Percentiles rank a stretch among this genome's conserved stretches.
phyloP scores from a whole-genome alignment of 352 stramenopile genomes.

The Phytophthora lateralis region DNA sequence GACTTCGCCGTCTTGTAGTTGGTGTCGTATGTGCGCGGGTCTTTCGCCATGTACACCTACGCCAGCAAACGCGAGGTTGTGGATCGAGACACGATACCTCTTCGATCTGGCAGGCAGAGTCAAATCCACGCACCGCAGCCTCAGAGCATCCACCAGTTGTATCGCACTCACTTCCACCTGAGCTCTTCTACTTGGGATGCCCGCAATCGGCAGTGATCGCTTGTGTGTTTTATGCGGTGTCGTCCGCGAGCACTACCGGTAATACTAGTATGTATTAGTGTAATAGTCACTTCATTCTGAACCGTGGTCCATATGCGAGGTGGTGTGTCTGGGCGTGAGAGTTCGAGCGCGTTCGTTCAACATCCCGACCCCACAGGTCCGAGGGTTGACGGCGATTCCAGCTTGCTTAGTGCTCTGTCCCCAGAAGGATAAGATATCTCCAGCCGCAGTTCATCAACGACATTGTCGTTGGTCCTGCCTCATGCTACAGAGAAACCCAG shows the following conservation, averaged over 20 bases:
- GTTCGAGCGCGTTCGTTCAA: constrained; percentile 6
- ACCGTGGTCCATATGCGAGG: constrained; percentile 2
- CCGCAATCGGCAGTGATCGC: constrained; percentile 9
- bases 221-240: neutral
- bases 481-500: constrained; percentile 10
- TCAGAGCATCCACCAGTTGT: constrained; percentile 11
- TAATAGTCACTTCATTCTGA: constrained; percentile 9
- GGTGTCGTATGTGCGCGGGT: too few species aligned
- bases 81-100: constrained; percentile 2
- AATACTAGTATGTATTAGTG: too few species aligned
- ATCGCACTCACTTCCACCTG: constrained; percentile 2
- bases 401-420: neutral
- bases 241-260: too few species aligned
- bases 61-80: constrained; percentile 6
- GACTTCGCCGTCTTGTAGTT: neutral
- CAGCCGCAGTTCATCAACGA: neutral
- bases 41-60: neutral
- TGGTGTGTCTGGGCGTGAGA: constrained; percentile 1
- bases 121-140: constrained; percentile 10
- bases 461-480: constrained; percentile 16
- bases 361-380: neutral
- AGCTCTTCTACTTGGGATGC: constrained; percentile 13
- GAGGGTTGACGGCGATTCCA: neutral
- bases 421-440: constrained; percentile 8
- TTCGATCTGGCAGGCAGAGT: constrained; percentile 5